Base-by-base conservation (phyloP, 2,329 filamentous ascomycete genomes). In the Alternaria incomplexa region DNA sequence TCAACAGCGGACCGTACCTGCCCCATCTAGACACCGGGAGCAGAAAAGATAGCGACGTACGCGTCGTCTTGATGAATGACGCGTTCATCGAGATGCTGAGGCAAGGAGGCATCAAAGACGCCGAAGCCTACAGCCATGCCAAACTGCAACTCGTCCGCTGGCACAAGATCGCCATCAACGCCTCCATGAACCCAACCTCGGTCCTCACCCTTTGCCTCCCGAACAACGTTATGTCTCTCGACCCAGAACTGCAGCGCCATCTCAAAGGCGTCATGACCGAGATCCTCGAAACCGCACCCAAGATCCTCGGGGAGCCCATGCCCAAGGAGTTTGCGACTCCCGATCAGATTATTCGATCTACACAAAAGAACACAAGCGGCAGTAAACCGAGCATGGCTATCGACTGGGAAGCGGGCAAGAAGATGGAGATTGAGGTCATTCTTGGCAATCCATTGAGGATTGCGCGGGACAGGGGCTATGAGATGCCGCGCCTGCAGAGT, bases 121-220 rank as follows among this genome's bases (percentile, higher is more conserved):
- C 89, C 6, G 86, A 89, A 64, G 81, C 85, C 8, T 88, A 90
- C 70, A 84, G 87, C 50, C 89, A 91, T 76, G 81, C 88, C 30
- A 89, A 88, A 63, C 82, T 93, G 48, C 91, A 93, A 78, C 85
- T 88, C 45, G 86, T 92, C 17, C 84, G 90, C 23, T 93, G 90
- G 90, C 90, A 92, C 78, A 93, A 93, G 78, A 87, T 92, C 65
- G 90, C 89, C 71, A 92, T 93, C 82, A 93, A 93, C 77, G 89
- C 90, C 0, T 87, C 89, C 55, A 91, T 92, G 85, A 93, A 93
- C 79, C 90, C 90, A 0, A 89, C 88, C 1, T 88, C 90, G 2
- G 89, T 92, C 8, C 83, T 93, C 0, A 87, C 86, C 1, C 88
- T 89, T 12, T 89, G 89, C 1, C 81, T 85, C 2, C 85, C 87